These are phyloP conservation scores for Colletotrichum sp. DNA, from an alignment of 2,329 filamentous ascomycete genomes.

Conservation along the genomic window DNA sequence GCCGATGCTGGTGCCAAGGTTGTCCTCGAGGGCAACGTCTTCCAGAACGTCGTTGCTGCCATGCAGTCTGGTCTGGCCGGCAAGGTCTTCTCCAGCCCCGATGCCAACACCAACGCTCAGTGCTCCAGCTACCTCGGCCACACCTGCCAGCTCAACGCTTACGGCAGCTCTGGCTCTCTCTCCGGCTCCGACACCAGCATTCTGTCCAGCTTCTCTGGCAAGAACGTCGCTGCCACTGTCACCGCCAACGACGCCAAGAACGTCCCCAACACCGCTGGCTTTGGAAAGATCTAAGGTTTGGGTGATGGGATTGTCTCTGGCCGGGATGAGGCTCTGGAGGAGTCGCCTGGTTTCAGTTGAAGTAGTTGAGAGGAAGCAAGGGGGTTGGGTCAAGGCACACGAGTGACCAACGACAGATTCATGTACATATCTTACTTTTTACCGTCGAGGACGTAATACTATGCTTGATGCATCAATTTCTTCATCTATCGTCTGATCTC, in stretches of 20 bases:
- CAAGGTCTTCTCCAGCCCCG: conserved; percentile 36
- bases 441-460: conserved; percentile 8
- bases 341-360: background rate
- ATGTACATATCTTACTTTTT: conserved; percentile 12
- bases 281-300: conserved; percentile 44
- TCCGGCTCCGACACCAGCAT: conserved; percentile 49
- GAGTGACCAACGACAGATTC: background rate
- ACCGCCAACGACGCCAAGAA: conserved; percentile 37
- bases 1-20: conserved; percentile 46
- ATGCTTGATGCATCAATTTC: conserved; percentile 15
- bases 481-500: no score
- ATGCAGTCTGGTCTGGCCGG: conserved; percentile 39
- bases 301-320: background rate
- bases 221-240: conserved; percentile 46
- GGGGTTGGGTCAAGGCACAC: background rate
- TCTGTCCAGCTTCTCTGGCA: conserved; percentile 43
- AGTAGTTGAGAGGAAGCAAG: background rate
- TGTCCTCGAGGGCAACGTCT: conserved; percentile 60
- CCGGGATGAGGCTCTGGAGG: background rate
- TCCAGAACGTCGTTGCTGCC: conserved; percentile 55
- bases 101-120: conserved; percentile 36
- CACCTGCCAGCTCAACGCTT: conserved; percentile 55
- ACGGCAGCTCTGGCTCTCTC: conserved; percentile 44
- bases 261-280: conserved; percentile 47
- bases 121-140: conserved; percentile 53